Evolutionary conservation across 768 basidiomycete genomes (phyloP), one percentile per base, ranked within the genome.

Genomic region (Asterophora lycoperdoides): DNA sequence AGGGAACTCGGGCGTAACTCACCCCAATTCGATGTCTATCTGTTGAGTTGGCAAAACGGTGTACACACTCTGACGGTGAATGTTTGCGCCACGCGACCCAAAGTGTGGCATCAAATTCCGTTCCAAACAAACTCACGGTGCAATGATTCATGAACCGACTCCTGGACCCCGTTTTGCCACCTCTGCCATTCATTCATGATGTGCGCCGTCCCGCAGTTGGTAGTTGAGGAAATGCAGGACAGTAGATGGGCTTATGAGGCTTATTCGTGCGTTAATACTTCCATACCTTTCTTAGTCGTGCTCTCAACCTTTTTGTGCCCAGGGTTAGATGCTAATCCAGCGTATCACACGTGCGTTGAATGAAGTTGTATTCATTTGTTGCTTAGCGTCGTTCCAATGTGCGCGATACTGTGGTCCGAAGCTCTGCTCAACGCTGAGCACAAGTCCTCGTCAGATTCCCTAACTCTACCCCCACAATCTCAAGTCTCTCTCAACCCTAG

Each of bases 321-420:
- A 83, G 82, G 74, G 46, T 62, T 74, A 54, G 71, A 65, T 34
- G 73, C 80, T 6, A 71, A 83, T 57, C 81, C 82, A 8, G 72
- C 72, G 11, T 75, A 74, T 47, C 72, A 74, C 59, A 71, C 69
- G 82, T 81, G 60, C 50, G 64, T 56, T n/a, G 48, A 23, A 19
- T 46, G 44, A 17, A 18, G 5, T 13, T 23, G 3, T 23, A 23
- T 23, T 23, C 23, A 23, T 6, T 23, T 6, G 23, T 3, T 23
- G 23, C 3, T 23, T 23, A 23, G 83, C 39, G 62, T 79, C n/a
- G 68, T 84, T 56, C 82, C 82, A 1, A 60, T 78, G 64, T 69
- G 83, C 54, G 73, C 71, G 13, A 64, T 67, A 10, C 69, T 73
- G 8, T 86, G 84, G 84, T 77, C 80, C 0, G 79, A 85, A 56